These are phyloP conservation scores for Arthrobotrys megalospora DNA, from an alignment of 2,329 filamentous ascomycete genomes.

Conservation along the genomic window DNA sequence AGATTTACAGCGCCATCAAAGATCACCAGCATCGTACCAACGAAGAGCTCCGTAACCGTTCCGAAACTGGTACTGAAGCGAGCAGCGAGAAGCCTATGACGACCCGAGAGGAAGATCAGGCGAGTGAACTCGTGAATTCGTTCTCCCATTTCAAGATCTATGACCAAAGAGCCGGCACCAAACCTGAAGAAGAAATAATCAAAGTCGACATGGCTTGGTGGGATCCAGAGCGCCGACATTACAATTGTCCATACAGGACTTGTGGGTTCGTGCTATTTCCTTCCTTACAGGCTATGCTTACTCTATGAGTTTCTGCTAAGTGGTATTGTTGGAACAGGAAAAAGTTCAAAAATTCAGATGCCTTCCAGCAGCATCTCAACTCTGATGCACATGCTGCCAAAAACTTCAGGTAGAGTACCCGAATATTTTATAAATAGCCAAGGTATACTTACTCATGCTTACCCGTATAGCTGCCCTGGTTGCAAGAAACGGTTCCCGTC, in stretches of 20 bases:
- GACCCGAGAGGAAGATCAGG: neutral
- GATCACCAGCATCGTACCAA: conserved; percentile 27
- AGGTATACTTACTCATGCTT: neutral
- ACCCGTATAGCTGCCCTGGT: conserved; percentile 33
- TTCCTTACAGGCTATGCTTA: too few relatives aligned
- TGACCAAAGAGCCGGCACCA: conserved; percentile 6
- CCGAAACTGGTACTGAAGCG: neutral
- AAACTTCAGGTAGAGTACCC: conserved; percentile 34
- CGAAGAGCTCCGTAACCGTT: conserved; percentile 8
- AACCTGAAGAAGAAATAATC: conserved; percentile 6
- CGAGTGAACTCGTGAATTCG: conserved; percentile 24
- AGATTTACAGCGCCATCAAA: conserved; percentile 23
- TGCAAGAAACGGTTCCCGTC: conserved; percentile 51
- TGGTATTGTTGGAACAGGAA: conserved; percentile 20
- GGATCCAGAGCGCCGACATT: conserved; percentile 5
- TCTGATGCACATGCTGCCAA: conserved; percentile 43
- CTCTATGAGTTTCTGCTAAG: neutral
- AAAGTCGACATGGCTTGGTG: conserved; percentile 26
- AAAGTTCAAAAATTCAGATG: neutral
- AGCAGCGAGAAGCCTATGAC: neutral
- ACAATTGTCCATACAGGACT: conserved; percentile 20
- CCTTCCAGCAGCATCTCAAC: conserved; percentile 54
- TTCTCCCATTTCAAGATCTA: conserved; percentile 53
- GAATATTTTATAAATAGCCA: neutral
- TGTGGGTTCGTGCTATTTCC: conserved; percentile 27